Base-by-base conservation (phyloP, 768 basidiomycete species). In the Boletellus ananiceps region DNA sequence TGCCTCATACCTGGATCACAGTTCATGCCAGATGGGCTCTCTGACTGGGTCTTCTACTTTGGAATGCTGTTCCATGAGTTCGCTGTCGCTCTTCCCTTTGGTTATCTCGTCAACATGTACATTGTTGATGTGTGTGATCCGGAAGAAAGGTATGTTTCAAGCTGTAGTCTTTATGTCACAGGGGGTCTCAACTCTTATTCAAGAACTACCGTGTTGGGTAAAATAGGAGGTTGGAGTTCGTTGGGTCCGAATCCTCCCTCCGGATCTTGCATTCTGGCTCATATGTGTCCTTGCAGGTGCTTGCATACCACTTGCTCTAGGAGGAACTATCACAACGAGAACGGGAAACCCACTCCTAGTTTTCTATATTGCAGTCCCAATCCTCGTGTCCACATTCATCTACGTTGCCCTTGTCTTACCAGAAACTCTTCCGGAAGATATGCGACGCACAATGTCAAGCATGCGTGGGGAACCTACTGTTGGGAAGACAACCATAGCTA, bases 391-490 rank as follows among this genome's bases (percentile, higher is more conserved):
- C 4, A 47, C 40, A 15, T 47, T 66, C 29, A 15, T 68, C 11
- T 69, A 66, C 35, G 49, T 60, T 1, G 25, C 44, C n/a, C 42
- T 46, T 11, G 15, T 66, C 19, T 57, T 69, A 3, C 67, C 68
- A 1, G 69, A 70, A 50, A 61, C 69, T 11, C 63, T 70, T 18
- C 54, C 62, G 0, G 45, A 66, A 31, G 53, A 58, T 12, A 64
- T 60, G 23, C 54, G 61, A 16, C 54, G 55, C 0, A 53, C 53
- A 23, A 42, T 65, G 1, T 57, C 50, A 3, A 39, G 16, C 13
- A 43, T 55, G 37, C 46, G 32, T 3, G 19, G 8, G 5, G 58
- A 49, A 13, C 19, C 42, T 18, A 37, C 47, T 12, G 2, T 2
- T 1, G 38, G 40, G 4, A 15, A 29, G 9, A n/a, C 4, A 9